These are phyloP conservation scores for Candida endomychidarum DNA, from an alignment of 805 yeast species.

Conservation along the genomic window DNA sequence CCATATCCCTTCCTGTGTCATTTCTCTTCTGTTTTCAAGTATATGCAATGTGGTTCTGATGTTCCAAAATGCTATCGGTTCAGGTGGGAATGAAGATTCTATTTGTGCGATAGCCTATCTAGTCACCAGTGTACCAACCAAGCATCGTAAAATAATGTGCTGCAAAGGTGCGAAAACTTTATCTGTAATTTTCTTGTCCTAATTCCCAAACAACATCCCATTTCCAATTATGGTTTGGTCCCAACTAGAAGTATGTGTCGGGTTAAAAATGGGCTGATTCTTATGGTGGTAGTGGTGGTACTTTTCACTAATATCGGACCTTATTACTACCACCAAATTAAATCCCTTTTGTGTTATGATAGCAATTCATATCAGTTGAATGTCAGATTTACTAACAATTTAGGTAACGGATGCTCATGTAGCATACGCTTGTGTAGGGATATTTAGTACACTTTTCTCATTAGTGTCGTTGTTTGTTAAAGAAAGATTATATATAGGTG, in stretches of 20 bases:
- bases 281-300: not conserved
- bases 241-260: constrained; percentile 33
- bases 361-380: too few species aligned
- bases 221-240: constrained; percentile 26
- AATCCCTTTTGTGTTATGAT: too few species aligned
- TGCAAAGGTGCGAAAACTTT: constrained; percentile 1
- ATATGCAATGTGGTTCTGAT: too few species aligned
- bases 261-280: not conserved
- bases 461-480: constrained; percentile 78
- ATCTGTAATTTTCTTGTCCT: constrained; percentile 6
- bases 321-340: too few species aligned
- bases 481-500: constrained; percentile 84
- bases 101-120: too few species aligned
- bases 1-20: constrained; percentile 53
- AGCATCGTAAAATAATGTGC: too few species aligned
- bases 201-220: not conserved
- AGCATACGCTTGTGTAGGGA: constrained; percentile 85
- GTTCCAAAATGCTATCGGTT: too few species aligned
- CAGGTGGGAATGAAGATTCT: too few species aligned
- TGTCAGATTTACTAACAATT: constrained; percentile 19
- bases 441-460: constrained; percentile 78
- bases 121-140: too few species aligned
- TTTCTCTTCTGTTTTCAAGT: not conserved
- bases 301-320: too few species aligned
- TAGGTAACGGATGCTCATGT: constrained; percentile 67